Conservation (phyloP, 495 filamentous ascomycete genomes). For the Aspergillus olivimuriae region DNA sequence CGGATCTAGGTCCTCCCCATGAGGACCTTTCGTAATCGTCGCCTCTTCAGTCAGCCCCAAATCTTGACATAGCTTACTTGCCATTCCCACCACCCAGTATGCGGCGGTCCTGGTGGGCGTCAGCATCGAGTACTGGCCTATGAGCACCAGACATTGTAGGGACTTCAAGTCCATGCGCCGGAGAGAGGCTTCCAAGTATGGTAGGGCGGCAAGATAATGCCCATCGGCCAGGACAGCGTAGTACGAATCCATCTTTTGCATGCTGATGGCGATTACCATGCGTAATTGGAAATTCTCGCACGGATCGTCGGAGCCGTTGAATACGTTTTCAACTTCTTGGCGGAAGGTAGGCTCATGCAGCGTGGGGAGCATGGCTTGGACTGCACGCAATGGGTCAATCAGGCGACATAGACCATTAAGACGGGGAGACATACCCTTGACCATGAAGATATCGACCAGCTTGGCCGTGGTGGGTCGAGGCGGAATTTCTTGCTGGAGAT, state of each 20-base stretch:
- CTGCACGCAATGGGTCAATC: conserved; percentile 35
- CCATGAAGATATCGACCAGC: conserved; percentile 71
- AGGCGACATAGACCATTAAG: conserved; percentile 3
- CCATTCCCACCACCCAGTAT: conserved; percentile 86
- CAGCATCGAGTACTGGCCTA: conserved; percentile 85
- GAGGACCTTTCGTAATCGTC: conserved; percentile 57
- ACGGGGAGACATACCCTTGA: conserved; percentile 56
- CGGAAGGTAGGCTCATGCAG: conserved; percentile 77
- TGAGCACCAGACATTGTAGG: conserved; percentile 81
- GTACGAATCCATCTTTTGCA: conserved; percentile 76
- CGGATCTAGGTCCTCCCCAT: conserved; percentile 45
- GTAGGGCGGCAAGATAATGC: conserved; percentile 83
- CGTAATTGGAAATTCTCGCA: conserved; percentile 80
- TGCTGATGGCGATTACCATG: conserved; percentile 85
- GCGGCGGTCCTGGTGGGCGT: conserved; percentile 85
- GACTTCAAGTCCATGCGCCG: conserved; percentile 77
- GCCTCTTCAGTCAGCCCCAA: conserved; percentile 79
- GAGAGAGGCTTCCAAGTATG: conserved; percentile 69
- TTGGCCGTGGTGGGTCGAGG: conserved; percentile 58
- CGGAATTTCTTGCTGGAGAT: conserved; percentile 64
- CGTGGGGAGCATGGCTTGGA: conserved; percentile 77
- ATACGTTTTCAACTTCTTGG: conserved; percentile 73
- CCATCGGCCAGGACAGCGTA: conserved; percentile 85
- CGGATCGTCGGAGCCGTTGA: conserved; percentile 64
- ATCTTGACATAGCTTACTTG: conserved; percentile 78